Conservation (phyloP, 176 grass and related monocot genomes). For the Zoysia japonica region DNA sequence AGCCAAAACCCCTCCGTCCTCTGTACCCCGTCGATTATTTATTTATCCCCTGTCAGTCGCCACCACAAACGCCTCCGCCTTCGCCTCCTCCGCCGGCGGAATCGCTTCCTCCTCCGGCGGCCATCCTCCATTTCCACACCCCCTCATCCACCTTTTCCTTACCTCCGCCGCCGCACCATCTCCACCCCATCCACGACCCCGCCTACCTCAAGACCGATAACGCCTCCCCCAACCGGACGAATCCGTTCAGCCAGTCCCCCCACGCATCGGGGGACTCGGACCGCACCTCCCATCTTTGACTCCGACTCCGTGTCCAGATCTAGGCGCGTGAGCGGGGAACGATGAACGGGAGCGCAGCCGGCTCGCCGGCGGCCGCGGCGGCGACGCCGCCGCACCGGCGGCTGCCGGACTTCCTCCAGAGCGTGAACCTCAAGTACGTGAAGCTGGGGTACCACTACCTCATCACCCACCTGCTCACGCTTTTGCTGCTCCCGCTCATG, state of each 20-base stretch:
- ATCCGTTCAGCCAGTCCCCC: conserved; percentile 11
- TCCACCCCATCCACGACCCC: not conserved
- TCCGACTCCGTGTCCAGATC: conserved; percentile 44
- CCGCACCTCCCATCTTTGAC: conserved; percentile 36
- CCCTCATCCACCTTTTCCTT: not conserved
- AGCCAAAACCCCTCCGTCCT: conserved; percentile 18
- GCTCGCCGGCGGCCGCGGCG: not conserved
- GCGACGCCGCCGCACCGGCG: conserved; percentile 51
- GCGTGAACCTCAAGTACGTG: conserved; percentile 98
- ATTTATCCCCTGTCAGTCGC: conserved; percentile 34
- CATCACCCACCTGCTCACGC: conserved; percentile 85
- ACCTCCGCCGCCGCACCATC: not conserved
- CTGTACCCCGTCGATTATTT: conserved; percentile 32
- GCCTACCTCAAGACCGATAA: not conserved
- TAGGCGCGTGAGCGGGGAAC: not conserved
- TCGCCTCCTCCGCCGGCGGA: conserved; percentile 38
- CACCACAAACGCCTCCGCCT: conserved; percentile 6
- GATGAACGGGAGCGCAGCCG: conserved; percentile 46
- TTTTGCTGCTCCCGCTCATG: conserved; percentile 77
- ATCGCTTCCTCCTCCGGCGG: conserved; percentile 17
- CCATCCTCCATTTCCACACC: not conserved
- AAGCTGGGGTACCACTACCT: conserved; percentile 96
- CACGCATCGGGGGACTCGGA: conserved; percentile 30
- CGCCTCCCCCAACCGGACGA: conserved; percentile 17
- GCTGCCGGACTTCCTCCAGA: conserved; percentile 97